Evolutionary conservation across 1,284 basidiomycete genomes (phyloP).

Genomic region (Ustilago hordei): DNA sequence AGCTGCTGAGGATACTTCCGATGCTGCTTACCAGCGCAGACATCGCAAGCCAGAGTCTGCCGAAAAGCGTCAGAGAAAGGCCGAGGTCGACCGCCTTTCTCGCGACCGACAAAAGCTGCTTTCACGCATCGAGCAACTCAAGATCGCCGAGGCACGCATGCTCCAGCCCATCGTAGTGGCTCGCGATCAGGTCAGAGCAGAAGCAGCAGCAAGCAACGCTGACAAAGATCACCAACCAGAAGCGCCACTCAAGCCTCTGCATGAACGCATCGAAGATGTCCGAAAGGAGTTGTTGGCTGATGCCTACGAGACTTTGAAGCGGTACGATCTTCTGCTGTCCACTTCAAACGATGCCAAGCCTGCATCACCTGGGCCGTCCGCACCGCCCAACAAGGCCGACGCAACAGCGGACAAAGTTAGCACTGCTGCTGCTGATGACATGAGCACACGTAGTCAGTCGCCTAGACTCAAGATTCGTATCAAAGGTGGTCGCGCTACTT

Average conservation of each 20-base stretch:
- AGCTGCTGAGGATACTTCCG: conserved; percentile 78
- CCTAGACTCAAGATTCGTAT: conserved; percentile 47
- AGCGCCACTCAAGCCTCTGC: conserved; percentile 11
- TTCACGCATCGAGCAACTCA: conserved; percentile 85
- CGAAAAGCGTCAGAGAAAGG: conserved; percentile 83
- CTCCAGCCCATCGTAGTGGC: conserved; percentile 55
- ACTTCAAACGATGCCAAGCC: conserved; percentile 20
- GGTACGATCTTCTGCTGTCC: conserved; percentile 55
- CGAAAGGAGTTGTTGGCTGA: conserved; percentile 56
- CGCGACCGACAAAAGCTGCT: conserved; percentile 91
- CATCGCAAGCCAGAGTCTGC: conserved; percentile 87
- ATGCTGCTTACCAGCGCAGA: conserved; percentile 83
- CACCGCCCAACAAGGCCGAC: conserved; percentile 14
- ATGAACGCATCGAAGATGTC: conserved; percentile 46
- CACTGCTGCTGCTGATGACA: conserved; percentile 7
- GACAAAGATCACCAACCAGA: conserved; percentile 5
- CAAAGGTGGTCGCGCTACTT: conserved; percentile 30
- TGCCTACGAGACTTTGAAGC: conserved; percentile 47
- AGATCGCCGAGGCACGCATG: conserved; percentile 75
- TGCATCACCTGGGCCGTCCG: conserved; percentile 20
- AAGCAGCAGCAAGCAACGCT: conserved; percentile 1
- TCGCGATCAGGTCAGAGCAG: conserved; percentile 42
- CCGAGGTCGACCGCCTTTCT: conserved; percentile 89
- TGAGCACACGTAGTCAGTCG: conserved; percentile 24
- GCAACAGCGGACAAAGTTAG: background rate